Evolutionary conservation across 2,329 filamentous ascomycete species (phyloP).

Genomic region (Grosmannia clavigera): DNA sequence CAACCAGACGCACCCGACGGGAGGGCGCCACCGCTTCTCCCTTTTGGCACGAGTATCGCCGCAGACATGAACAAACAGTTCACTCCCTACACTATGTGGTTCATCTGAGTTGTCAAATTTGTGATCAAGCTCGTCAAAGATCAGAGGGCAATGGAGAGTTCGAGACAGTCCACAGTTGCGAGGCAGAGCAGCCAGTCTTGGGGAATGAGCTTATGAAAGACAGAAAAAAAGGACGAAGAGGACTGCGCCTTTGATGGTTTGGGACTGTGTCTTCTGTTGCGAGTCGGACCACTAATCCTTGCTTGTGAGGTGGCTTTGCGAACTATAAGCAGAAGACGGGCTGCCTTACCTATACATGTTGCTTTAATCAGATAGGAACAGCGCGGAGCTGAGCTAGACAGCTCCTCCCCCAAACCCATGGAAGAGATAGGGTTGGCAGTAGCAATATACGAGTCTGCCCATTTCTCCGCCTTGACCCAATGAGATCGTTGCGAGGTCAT

Average conservation of each 20-base stretch:
- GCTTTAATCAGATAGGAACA: neutral
- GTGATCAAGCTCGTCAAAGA: neutral
- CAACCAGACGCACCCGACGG: slow-evolving; percentile 6
- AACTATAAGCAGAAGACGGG: neutral
- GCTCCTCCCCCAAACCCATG: neutral
- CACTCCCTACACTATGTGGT: slow-evolving; percentile 32
- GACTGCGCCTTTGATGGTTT: neutral
- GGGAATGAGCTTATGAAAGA: neutral
- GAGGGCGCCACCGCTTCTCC: slow-evolving; percentile 18
- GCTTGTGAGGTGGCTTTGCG: neutral
- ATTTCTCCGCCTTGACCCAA: neutral
- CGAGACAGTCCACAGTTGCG: neutral
- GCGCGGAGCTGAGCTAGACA: neutral
- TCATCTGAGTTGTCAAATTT: slow-evolving; percentile 19
- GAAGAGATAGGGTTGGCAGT: neutral
- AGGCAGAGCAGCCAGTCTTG: neutral
- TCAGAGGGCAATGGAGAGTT: neutral
- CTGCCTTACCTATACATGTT: neutral
- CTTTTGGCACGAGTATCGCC: slow-evolving; percentile 15
- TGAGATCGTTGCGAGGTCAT: neutral
- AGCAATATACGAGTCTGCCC: neutral
- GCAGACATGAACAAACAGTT: slow-evolving; percentile 12
- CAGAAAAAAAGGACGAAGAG: neutral
- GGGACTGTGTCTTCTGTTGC: neutral
- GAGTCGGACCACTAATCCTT: neutral